These are phyloP conservation scores for Suhomyces taliae DNA, from an alignment of 1,139 yeast species.

Conservation along the genomic window DNA sequence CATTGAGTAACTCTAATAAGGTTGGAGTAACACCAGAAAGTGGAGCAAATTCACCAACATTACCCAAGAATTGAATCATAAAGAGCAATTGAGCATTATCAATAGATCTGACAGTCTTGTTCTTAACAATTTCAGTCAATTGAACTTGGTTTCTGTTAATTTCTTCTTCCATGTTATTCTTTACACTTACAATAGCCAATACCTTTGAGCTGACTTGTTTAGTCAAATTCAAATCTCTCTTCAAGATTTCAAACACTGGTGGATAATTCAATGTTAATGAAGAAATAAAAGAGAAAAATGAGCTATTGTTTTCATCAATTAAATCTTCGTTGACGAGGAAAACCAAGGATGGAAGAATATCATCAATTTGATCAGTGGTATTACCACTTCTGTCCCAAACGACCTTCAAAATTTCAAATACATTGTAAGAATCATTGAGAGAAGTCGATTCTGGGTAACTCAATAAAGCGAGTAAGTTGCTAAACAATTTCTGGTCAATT, in stretches of 20 bases:
- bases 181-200: conserved; percentile 41
- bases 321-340: conserved; percentile 14
- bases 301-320: conserved; percentile 13
- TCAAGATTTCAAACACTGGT: neutral
- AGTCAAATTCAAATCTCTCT: conserved; percentile 15
- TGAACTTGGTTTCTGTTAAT: conserved; percentile 31
- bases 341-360: neutral
- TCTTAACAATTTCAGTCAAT: conserved; percentile 24
- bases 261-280: conserved; percentile 5
- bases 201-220: conserved; percentile 34
- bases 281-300: conserved; percentile 7
- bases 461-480: conserved; percentile 10
- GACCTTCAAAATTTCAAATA: conserved; percentile 9
- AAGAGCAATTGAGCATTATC: conserved; percentile 23
- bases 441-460: conserved; percentile 8
- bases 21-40: conserved; percentile 7
- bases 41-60: conserved; percentile 32
- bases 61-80: conserved; percentile 46
- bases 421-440: conserved; percentile 1
- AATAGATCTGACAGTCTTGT: conserved; percentile 16
- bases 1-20: conserved; percentile 11
- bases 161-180: conserved; percentile 29
- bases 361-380: conserved; percentile 1
- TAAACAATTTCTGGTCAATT: conserved; percentile 2
- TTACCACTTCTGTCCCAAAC: conserved; percentile 4